Evolutionary conservation across 345 rosid genomes (phyloP), one percentile per base, ranked within the genome.

Genomic region (Erucastrum elatum): DNA sequence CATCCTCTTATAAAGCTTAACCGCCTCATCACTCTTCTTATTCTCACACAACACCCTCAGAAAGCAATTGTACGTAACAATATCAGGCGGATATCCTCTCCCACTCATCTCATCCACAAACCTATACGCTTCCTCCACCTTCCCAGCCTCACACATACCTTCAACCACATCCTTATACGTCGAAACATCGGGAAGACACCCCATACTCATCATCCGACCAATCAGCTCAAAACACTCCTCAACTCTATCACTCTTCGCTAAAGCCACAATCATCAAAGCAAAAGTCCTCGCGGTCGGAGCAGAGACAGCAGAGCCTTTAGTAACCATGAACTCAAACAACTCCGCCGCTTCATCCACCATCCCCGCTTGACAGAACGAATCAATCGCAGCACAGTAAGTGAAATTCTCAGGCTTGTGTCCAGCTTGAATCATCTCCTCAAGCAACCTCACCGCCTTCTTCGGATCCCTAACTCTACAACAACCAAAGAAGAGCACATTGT

Each of bases 391-490:
- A 74, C 79, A 90, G 25, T 91, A 95, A 0, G 98, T 93, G 78
- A 95, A 93, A 85, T 84, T 87, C 61, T 90, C 94, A 10, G 97
- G 96, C 30, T 85, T 82, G 56, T 83, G 90, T 37, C 99, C 99
- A 66, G 87, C 85, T 68, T 80, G 73, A 44, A 90, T 91, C 99
- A 93, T 95, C 79, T 91, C 94, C 56, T 95, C 96, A 67, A 93
- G 87, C 69, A 88, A 41, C 70, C 35, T 75, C 97, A 90, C 87
- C 58, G 88, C 98, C 74, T 85, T 86, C 33, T 66, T 86, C 0
- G 96, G 98, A 21, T 89, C 86, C 71, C 94, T 91, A 58, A 93
- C 94, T 74, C 98, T 86, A 77, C 96, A 91, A 86, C 97, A 93
- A 49, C 99, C 97, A 31, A 95, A 91, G 77, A 91, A 95, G 89